Base-by-base conservation (phyloP, 2,329 filamentous ascomycete species). In the Neonectria coccinea region DNA sequence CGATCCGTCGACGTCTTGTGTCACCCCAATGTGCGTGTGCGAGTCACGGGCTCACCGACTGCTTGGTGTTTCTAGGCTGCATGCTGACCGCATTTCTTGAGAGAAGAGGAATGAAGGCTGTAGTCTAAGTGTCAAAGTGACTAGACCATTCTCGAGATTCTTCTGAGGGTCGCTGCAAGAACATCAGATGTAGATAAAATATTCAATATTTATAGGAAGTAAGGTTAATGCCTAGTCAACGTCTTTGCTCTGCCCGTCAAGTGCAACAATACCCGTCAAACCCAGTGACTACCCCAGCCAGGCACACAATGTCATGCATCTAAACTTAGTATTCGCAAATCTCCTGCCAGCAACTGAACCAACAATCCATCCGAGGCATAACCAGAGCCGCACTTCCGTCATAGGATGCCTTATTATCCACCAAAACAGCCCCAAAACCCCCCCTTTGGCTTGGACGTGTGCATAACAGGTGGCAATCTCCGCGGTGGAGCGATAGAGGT, bases 361-460 rank as follows among this genome's bases (percentile, higher is more conserved):
- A 16, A 10, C 42, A 33, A 20, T 9, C 29, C 31, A 54, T 47
- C 8, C 10, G 4, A 42, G 33, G 25, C 18, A 25, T 36, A 5
- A 9, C n/a, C 18, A 8, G 9, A 31, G 3, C 25, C 8, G 11
- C 12, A 12, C 39, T 33, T 11, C 8, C n/a, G 6, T 6, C 22
- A 11, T 16, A 9, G 20, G 4, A 29, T n/a, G 14, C 41, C 25
- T 10, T 14, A 0, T 39, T 59, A 55, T 51, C 33, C 18, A 4
- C 44, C 29, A 41, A 64, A 59, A n/a, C 56, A 64, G 22, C 50
- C 44, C 61, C 61, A 64, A 45, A 41, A 31, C n/a, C 44, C 45
- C 20, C 33, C n/a, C 61, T 55, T 54, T 25, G 41, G 36, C 36
- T 55, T 55, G 11, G 22, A 10, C 27, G 29, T 41, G 2, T 5